Evolutionary conservation across 805 yeast species (phyloP), one percentile per base, ranked within the genome.

Genomic region (Blastobotrys peoriensis): DNA sequence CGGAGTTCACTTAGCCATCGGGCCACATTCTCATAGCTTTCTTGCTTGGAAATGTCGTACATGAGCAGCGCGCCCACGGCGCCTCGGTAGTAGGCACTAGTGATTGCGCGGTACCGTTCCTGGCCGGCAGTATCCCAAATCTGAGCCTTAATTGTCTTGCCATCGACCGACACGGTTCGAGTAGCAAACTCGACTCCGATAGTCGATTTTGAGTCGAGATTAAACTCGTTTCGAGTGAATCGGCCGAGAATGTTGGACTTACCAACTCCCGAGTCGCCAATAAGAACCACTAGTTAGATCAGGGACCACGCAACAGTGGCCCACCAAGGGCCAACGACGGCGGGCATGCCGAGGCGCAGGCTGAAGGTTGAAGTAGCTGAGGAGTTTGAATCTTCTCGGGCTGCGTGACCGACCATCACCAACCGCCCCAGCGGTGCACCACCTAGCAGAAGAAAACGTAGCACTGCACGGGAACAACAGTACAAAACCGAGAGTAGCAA

Each of bases 51-150:
- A 59, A 91, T 91, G 69, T 91, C 98, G 67, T 91, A 91, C 52
- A 91, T 95, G 47, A 91, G 83, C 58, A 91, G 74, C 3, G 98
- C 98, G 48, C 98, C 98, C 44, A 89, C 96, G 1, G 98, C 98
- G 35, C 98, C 98, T 63, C 98, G 78, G 66, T 91, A 91, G 69
- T 91, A 91, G 4, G 98, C 98, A 46, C 93, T 81, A 25, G 98
- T 93, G 65, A 91, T 91, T 37, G 98, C 98, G 58, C 98, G 79
- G 72, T 93, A 91, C 65, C 98, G 80, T 67, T 91, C 98, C 71
- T 91, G 98, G 50, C 98, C 98, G 2, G 98, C 98, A 30, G 98
- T 91, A 67, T 91, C 98, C 98, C 98, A 91, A 63, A 91, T 91
- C 72, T 91, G 98, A 59, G 95, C 79, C 69, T 91, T 91, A 65